Evolutionary conservation across 371 early-diverging fungal genomes (phyloP), one percentile per base, ranked within the genome.

Genomic region (Mycotypha africana): DNA sequence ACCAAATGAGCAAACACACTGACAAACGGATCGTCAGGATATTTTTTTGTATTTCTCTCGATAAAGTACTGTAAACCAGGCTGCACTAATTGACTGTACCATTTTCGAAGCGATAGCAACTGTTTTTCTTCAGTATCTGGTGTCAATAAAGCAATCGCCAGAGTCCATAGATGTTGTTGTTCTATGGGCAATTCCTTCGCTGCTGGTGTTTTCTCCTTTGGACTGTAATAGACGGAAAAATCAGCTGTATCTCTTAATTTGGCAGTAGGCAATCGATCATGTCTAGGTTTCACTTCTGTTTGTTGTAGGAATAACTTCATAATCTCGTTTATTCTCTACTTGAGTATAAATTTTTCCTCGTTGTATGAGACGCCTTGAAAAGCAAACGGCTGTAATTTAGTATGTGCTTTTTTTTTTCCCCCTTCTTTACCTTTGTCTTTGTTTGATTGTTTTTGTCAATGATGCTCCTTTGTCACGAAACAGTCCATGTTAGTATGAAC

Each of bases 161-260:
- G 15, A 4, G 36, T 19, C 58, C 58, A 58, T 2, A 52, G 12
- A 9, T 52, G 26, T 9, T 45, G 45, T n/a, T n/a, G n/a, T n/a
- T n/a, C n/a, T n/a, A n/a, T n/a, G n/a, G n/a, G n/a, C 1, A 32
- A 4, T 12, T 58, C 58, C 3, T 11, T 12, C 4, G 42, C 16
- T 4, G 22, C 10, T 0, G 36, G 8, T 0, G 42, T 21, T 5
- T 33, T 24, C 8, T 40, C 14, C 10, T 21, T 24, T 2, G 35
- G 24, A 15, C 41, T 39, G 22, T 46, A 36, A 22, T 52, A 46
- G 5, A 19, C 42, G 10, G 36, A 16, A 6, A 56, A n/a, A 28
- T 42, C 30, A 3, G 36, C 32, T 17, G 42, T 22, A 0, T 11
- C 2, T 6, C 36, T 40, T 7, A 57, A 28, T 6, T 30, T 16